phyloP scores from a whole-genome alignment of 2,329 filamentous ascomycete genomes.

The Colletotrichum chrysophilum region DNA sequence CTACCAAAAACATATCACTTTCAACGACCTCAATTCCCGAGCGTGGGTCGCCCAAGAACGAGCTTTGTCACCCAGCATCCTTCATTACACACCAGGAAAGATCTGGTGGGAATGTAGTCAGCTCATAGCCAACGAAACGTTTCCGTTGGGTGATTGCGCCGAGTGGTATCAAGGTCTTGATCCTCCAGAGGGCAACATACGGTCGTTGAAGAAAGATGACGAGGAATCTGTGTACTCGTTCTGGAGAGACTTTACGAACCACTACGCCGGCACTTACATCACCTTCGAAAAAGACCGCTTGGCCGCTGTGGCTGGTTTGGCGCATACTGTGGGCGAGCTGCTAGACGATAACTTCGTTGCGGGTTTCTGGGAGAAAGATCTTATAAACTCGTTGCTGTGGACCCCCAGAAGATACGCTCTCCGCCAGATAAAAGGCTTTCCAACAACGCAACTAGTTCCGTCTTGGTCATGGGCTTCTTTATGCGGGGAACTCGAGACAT shows the following conservation, averaged over 20 bases:
- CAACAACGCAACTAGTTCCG: background rate
- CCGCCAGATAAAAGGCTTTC: background rate
- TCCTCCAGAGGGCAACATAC: background rate
- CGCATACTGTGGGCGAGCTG: background rate
- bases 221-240: background rate
- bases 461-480: background rate
- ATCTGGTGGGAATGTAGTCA: background rate
- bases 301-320: background rate
- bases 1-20: background rate
- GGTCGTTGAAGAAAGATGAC: background rate
- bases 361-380: background rate
- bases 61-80: background rate
- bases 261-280: background rate
- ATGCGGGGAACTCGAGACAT: background rate
- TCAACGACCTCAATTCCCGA: background rate
- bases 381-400: background rate
- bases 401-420: background rate
- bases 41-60: background rate
- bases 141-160: background rate
- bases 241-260: background rate
- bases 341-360: background rate
- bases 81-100: background rate
- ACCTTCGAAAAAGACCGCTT: background rate
- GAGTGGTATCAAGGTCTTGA: background rate
- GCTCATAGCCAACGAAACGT: background rate